Conservation (phyloP, 2,329 filamentous ascomycete genomes). For the Dendryphion nanum region DNA sequence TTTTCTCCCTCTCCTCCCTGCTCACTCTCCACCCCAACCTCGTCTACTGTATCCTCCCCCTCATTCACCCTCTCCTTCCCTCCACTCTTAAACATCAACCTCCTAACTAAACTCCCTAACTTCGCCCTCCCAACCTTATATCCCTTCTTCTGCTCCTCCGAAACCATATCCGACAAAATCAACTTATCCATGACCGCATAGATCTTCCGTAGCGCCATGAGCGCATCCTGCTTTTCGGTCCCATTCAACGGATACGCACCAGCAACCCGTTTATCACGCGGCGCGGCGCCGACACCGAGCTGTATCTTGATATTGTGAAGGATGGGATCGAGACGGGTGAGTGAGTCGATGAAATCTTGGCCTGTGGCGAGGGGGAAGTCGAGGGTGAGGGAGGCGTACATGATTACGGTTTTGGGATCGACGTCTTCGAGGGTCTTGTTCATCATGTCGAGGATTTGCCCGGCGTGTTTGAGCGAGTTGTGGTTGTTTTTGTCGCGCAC, state of each 20-base stretch:
- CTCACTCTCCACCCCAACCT: too few relatives aligned
- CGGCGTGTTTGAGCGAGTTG: slow-evolving; percentile 66
- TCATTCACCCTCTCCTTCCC: slow-evolving; percentile 1
- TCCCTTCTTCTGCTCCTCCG: slow-evolving; percentile 24
- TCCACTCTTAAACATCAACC: slow-evolving; percentile 5
- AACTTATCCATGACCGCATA: slow-evolving; percentile 32
- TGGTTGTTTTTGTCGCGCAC: slow-evolving; percentile 73
- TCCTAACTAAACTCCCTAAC: slow-evolving; percentile 24
- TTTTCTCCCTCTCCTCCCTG: too few relatives aligned
- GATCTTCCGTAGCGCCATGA: slow-evolving; percentile 23
- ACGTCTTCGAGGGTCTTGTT: slow-evolving; percentile 22
- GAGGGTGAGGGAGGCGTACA: slow-evolving; percentile 30
- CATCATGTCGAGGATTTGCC: slow-evolving; percentile 57
- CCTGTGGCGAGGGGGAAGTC: slow-evolving; percentile 28
- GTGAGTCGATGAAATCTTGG: slow-evolving; percentile 26
- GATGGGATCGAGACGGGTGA: slow-evolving; percentile 24
- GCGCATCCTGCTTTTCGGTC: slow-evolving; percentile 22
- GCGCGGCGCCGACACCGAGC: slow-evolving; percentile 23
- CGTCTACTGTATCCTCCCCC: too few relatives aligned
- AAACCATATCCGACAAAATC: slow-evolving; percentile 27
- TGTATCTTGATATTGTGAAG: slow-evolving; percentile 28
- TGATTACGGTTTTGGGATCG: slow-evolving; percentile 26
- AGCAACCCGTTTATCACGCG: slow-evolving; percentile 1
- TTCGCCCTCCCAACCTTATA: slow-evolving; percentile 27
- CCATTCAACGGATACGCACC: slow-evolving; percentile 16